Evolutionary conservation across 108 stramenopile species (phyloP).

Genomic region (Schizochytrium sp.): DNA sequence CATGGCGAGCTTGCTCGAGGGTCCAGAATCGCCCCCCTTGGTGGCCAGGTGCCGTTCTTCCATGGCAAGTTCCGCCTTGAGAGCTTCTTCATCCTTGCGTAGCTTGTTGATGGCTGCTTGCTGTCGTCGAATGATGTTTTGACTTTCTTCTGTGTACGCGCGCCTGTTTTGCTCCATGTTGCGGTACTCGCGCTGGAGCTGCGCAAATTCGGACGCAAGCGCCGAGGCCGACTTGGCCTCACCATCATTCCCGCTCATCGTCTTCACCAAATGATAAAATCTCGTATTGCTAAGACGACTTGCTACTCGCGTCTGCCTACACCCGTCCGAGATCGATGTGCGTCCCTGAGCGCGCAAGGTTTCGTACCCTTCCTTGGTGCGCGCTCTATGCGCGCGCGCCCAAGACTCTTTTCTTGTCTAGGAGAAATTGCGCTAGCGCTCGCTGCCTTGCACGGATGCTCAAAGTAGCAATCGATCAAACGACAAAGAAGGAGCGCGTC

Average conservation of each 20-base stretch:
- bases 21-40: slow-evolving; percentile 43
- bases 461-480: no score
- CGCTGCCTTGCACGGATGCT: no score
- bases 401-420: no score
- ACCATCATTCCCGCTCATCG: background rate
- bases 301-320: no score
- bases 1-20: slow-evolving; percentile 47
- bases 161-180: slow-evolving; percentile 76
- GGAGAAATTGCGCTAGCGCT: no score
- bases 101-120: slow-evolving; percentile 63
- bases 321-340: no score
- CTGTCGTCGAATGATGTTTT: slow-evolving; percentile 64
- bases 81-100: slow-evolving; percentile 57
- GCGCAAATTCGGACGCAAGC: slow-evolving; percentile 45
- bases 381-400: no score
- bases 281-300: no score
- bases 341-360: no score
- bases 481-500: no score
- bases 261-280: no score
- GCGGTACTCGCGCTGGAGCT: slow-evolving; percentile 68
- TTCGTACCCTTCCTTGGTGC: no score
- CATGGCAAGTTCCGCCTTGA: slow-evolving; percentile 67
- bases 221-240: background rate
- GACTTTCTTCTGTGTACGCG: slow-evolving; percentile 65
- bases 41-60: slow-evolving; percentile 53